phyloP scores from a whole-genome alignment of 148 eudicot genomes.

The Vaccinium vitisidaea region DNA sequence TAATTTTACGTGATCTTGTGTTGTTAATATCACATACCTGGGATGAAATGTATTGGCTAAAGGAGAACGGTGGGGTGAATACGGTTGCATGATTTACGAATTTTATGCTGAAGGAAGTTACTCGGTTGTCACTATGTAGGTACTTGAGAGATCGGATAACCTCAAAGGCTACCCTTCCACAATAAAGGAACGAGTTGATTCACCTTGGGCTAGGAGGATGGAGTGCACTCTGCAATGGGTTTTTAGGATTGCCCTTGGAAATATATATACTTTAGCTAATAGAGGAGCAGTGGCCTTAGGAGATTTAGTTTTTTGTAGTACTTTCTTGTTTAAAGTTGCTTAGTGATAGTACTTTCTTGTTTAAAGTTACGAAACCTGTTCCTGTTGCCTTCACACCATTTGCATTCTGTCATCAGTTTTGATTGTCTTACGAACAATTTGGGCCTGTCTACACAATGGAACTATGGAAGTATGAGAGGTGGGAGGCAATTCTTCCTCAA shows the following conservation, averaged over 20 bases:
- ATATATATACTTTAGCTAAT: not conserved
- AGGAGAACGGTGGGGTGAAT: not conserved
- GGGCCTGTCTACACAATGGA: not conserved
- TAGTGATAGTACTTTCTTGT: not conserved
- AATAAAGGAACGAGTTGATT: not conserved
- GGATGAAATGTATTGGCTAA: not conserved
- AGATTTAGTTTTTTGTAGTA: not conserved
- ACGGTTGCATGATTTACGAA: not conserved
- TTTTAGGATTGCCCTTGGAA: not conserved
- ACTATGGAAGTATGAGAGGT: not conserved
- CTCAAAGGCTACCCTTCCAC: not conserved
- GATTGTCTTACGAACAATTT: not conserved
- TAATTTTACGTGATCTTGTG: not conserved
- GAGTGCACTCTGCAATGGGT: not conserved
- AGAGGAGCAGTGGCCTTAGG: not conserved
- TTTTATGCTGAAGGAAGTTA: not conserved
- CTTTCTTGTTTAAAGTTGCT: not conserved
- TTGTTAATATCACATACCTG: not conserved
- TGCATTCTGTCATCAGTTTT: not conserved
- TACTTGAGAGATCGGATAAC: not conserved
- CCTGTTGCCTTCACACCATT: not conserved
- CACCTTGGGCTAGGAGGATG: not conserved
- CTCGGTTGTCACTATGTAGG: not conserved
- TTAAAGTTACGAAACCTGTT: not conserved
- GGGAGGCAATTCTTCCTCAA: conserved; percentile 5